These are phyloP conservation scores for Ramalina intermedia DNA, from an alignment of 495 filamentous ascomycete species.

Conservation along the genomic window DNA sequence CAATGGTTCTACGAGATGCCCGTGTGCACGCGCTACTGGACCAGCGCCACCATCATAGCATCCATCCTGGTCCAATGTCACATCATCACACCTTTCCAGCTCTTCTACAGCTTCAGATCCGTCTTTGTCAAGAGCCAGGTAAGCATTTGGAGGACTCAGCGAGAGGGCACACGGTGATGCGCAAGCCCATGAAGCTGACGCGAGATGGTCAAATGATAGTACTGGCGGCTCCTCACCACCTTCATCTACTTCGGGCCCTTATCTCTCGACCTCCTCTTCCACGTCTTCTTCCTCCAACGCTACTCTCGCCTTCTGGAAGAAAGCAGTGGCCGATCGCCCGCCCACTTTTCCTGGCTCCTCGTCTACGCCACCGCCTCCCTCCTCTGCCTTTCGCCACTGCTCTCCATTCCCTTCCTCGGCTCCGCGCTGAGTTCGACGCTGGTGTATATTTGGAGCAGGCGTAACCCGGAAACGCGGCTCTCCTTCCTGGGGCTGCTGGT, in stretches of 20 bases:
- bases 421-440: constrained; percentile 76
- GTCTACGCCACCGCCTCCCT: constrained; percentile 68
- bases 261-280: constrained; percentile 88
- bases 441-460: constrained; percentile 96
- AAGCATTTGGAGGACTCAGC: constrained; percentile 4
- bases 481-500: constrained; percentile 83
- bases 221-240: constrained; percentile 88
- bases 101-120: constrained; percentile 90
- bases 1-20: constrained; percentile 99
- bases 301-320: constrained; percentile 94
- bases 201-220: constrained; percentile 34
- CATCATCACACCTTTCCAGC: constrained; percentile 77
- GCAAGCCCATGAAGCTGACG: constrained; percentile 6
- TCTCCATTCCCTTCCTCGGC: constrained; percentile 85
- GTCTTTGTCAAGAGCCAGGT: constrained; percentile 87
- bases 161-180: neutral
- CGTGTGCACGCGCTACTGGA: constrained; percentile 90
- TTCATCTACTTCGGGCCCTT: constrained; percentile 96
- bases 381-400: constrained; percentile 59
- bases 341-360: constrained; percentile 88
- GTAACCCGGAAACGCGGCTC: constrained; percentile 81
- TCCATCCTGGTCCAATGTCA: constrained; percentile 86
- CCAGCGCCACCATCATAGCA: constrained; percentile 76
- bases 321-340: constrained; percentile 73
- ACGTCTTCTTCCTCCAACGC: constrained; percentile 95